These are phyloP conservation scores for Pseudocercospora vitis DNA, from an alignment of 2,329 filamentous ascomycete species.

Conservation along the genomic window DNA sequence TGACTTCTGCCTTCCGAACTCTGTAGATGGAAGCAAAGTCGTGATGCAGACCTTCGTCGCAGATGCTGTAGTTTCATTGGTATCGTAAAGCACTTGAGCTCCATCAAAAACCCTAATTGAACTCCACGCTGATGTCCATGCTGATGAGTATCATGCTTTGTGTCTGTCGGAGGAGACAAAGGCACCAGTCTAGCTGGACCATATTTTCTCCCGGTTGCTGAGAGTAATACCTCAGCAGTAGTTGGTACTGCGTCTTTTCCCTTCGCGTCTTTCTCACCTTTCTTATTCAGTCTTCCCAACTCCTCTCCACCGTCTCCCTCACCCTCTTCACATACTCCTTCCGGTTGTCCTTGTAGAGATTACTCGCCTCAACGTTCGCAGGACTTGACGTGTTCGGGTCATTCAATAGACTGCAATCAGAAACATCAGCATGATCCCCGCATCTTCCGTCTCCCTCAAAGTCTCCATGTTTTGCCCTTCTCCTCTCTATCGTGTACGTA, in stretches of 20 bases:
- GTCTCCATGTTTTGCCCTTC: too few relatives aligned
- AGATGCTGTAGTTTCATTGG: conserved; percentile 6
- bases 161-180: not conserved
- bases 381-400: conserved; percentile 98
- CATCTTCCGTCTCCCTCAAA: too few relatives aligned
- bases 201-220: not conserved
- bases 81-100: conserved; percentile 6
- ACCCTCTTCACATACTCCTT: conserved; percentile 96
- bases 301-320: conserved; percentile 96
- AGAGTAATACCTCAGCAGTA: not conserved
- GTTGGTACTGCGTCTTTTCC: not conserved
- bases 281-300: conserved; percentile 93
- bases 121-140: conserved; percentile 9
- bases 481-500: conserved; percentile 39
- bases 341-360: conserved; percentile 96
- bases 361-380: conserved; percentile 96
- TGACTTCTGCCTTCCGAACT: too few relatives aligned
- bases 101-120: not conserved
- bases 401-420: conserved; percentile 73
- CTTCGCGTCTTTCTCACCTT: conserved; percentile 7
- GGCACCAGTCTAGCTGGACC: not conserved
- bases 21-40: not conserved
- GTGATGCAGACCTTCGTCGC: not conserved
- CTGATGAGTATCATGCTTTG: conserved; percentile 3
- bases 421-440: conserved; percentile 7